Evolutionary conservation across 2,329 filamentous ascomycete genomes (phyloP).

Genomic region (Pyricularia grisea): DNA sequence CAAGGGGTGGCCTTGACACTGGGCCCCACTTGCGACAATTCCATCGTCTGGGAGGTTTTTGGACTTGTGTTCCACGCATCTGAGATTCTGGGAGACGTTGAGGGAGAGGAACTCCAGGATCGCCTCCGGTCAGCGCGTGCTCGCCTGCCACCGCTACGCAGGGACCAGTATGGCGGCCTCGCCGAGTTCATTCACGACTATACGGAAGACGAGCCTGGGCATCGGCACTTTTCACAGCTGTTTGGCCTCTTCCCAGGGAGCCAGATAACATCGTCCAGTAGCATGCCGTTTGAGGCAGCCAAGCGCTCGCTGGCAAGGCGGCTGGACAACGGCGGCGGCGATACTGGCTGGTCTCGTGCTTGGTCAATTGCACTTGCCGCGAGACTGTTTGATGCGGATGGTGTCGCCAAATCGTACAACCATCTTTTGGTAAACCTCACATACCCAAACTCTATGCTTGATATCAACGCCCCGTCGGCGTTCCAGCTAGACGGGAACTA

Average conservation of each 20-base stretch:
- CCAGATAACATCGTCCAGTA: constrained; percentile 16
- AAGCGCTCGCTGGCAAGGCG: constrained; percentile 5
- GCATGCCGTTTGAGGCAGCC: neutral
- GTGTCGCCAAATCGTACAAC: constrained; percentile 23
- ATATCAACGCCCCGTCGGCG: constrained; percentile 25
- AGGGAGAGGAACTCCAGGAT: neutral
- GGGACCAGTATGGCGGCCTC: constrained; percentile 4
- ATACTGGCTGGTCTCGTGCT: constrained; percentile 34
- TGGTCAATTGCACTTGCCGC: constrained; percentile 32
- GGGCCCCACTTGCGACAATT: constrained; percentile 5
- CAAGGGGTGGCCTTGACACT: neutral
- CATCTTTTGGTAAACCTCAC: constrained; percentile 8
- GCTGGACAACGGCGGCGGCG: constrained; percentile 17
- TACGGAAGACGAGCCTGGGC: constrained; percentile 23
- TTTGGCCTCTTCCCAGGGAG: constrained; percentile 29
- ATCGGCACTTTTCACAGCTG: constrained; percentile 30
- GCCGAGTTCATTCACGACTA: constrained; percentile 13
- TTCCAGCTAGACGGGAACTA: constrained; percentile 43
- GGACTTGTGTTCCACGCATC: neutral
- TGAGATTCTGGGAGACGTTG: neutral
- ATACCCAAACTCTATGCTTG: constrained; percentile 3
- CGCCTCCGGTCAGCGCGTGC: neutral
- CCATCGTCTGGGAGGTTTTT: constrained; percentile 7
- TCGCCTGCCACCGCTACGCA: constrained; percentile 4
- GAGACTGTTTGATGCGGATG: constrained; percentile 23